These are phyloP conservation scores for Dryadomyces sulphureus DNA, from an alignment of 2,329 filamentous ascomycete species.

Conservation along the genomic window DNA sequence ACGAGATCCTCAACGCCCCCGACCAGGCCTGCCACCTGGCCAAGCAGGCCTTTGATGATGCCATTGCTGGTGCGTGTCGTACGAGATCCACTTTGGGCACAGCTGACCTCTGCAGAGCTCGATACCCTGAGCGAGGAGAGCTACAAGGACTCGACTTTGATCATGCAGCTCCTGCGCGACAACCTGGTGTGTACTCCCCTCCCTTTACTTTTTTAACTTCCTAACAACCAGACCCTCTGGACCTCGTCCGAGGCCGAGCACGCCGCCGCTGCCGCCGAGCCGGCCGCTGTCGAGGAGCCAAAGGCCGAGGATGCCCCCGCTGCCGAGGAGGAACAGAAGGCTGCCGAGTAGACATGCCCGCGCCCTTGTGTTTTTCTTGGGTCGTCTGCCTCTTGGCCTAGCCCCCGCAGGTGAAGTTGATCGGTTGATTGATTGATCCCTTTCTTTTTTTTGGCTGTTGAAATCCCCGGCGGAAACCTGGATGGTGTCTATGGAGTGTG, in stretches of 20 bases:
- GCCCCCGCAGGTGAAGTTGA: slow-evolving; percentile 14
- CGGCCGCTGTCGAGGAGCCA: slow-evolving; percentile 40
- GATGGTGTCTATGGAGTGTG: slow-evolving; percentile 50
- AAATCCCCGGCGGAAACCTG: slow-evolving; percentile 27
- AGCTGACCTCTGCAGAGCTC: slow-evolving; percentile 49
- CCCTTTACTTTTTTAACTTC: slow-evolving; percentile 9
- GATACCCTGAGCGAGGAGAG: slow-evolving; percentile 96
- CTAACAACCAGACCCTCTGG: slow-evolving; percentile 68
- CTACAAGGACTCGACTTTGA: slow-evolving; percentile 98
- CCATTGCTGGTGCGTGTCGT: slow-evolving; percentile 53
- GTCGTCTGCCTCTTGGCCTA: slow-evolving; percentile 19
- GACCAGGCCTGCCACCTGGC: slow-evolving; percentile 97
- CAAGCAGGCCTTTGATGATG: slow-evolving; percentile 92
- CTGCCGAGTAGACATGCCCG: slow-evolving; percentile 37
- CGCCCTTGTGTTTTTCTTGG: slow-evolving; percentile 9
- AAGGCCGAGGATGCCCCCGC: slow-evolving; percentile 35
- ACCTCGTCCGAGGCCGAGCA: slow-evolving; percentile 96
- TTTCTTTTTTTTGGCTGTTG: slow-evolving; percentile 23
- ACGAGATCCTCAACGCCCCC: slow-evolving; percentile 97
- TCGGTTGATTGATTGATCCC: slow-evolving; percentile 26
- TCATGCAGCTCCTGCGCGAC: slow-evolving; percentile 97
- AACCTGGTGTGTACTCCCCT: slow-evolving; percentile 56
- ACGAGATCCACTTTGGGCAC: not conserved
- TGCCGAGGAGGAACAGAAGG: slow-evolving; percentile 53
- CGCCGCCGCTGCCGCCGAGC: slow-evolving; percentile 36